Conservation (phyloP, 257 asterid genomes). For the Penstemon barbatus region DNA sequence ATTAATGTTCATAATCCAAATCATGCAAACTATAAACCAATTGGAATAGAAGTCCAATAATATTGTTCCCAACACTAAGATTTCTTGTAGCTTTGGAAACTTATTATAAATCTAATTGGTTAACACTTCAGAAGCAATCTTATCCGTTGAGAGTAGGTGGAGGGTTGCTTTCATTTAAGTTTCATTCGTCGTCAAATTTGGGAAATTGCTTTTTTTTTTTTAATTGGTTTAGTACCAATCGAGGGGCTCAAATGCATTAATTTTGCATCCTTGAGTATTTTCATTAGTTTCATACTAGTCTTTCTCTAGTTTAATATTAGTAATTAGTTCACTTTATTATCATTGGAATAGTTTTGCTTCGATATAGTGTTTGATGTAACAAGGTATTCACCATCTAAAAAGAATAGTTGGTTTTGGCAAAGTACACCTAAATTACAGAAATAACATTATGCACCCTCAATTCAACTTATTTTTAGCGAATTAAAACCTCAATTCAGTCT, state of each 20-base stretch:
- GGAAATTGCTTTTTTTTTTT: slow-evolving; percentile 57
- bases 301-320: too few relatives aligned
- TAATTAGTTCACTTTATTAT: too few relatives aligned
- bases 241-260: slow-evolving; percentile 41
- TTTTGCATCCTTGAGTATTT: slow-evolving; percentile 15
- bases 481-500: too few relatives aligned
- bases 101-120: slow-evolving; percentile 21
- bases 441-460: too few relatives aligned
- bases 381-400: too few relatives aligned
- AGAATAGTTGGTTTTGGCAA: slow-evolving; percentile 17
- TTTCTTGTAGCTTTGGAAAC: slow-evolving; percentile 40
- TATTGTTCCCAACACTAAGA: slow-evolving; percentile 16
- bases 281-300: too few relatives aligned
- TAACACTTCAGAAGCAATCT: slow-evolving; percentile 38
- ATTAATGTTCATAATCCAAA: background rate
- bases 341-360: too few relatives aligned
- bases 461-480: too few relatives aligned
- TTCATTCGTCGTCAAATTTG: slow-evolving; percentile 62
- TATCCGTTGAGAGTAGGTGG: slow-evolving; percentile 34
- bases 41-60: slow-evolving; percentile 13
- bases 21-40: background rate
- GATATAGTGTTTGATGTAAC: too few relatives aligned
- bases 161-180: slow-evolving; percentile 58
- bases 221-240: slow-evolving; percentile 37
- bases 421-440: slow-evolving; percentile 44